Conservation (phyloP, 2,329 filamentous ascomycete species). For the Harringtonia lauricola region DNA sequence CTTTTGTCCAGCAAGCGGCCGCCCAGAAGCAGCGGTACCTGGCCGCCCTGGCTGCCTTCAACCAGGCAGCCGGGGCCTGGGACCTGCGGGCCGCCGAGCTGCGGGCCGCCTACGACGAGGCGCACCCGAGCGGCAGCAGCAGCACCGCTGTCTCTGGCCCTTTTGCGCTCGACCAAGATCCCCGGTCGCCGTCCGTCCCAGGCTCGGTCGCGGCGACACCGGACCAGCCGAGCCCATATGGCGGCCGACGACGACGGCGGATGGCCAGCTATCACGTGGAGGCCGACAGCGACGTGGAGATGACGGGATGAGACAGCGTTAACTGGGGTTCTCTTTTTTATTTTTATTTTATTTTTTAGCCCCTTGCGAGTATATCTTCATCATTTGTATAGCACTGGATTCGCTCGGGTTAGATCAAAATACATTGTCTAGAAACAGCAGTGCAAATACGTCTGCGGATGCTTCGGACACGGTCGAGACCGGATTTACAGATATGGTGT, state of each 20-base stretch:
- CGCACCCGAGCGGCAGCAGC: conserved; percentile 29
- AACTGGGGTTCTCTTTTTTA: too few relatives aligned
- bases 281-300: conserved; percentile 22
- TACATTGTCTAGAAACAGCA: too few relatives aligned
- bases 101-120: conserved; percentile 38
- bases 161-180: conserved; percentile 1
- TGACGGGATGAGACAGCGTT: conserved; percentile 10
- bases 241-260: conserved; percentile 4
- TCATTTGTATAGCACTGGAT: too few relatives aligned
- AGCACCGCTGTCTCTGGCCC: too few relatives aligned
- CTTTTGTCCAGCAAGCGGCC: conserved; percentile 66
- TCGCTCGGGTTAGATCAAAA: too few relatives aligned
- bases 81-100: conserved; percentile 52
- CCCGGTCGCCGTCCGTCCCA: conserved; percentile 11
- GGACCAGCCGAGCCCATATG: conserved; percentile 11
- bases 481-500: background rate
- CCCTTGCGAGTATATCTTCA: too few relatives aligned
- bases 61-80: conserved; percentile 55
- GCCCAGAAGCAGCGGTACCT: conserved; percentile 57
- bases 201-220: conserved; percentile 18
- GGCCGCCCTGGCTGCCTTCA: conserved; percentile 46
- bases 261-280: conserved; percentile 25
- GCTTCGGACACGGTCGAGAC: too few relatives aligned
- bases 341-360: too few relatives aligned
- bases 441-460: too few relatives aligned